phyloP scores from a whole-genome alignment of 2,329 filamentous ascomycete species.

The Apiospora malaysiana region DNA sequence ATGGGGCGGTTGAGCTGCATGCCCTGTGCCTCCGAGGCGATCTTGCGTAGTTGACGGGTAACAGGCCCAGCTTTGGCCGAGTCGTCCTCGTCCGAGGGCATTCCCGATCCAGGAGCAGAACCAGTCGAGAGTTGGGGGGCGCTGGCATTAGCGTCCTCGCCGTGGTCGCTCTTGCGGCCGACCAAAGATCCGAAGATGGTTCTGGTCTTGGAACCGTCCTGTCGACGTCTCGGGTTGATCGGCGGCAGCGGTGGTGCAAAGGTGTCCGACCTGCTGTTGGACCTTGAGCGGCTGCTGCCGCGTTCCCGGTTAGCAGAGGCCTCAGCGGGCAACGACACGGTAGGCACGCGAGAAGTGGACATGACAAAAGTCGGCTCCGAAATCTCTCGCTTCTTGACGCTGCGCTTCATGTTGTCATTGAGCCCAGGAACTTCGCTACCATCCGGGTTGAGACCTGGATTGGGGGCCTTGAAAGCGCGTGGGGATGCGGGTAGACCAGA shows the following conservation, averaged over 20 bases:
- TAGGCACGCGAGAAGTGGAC: slow-evolving; percentile 52
- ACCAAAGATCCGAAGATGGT: slow-evolving; percentile 46
- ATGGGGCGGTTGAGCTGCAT: slow-evolving; percentile 26
- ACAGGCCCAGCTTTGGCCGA: slow-evolving; percentile 38
- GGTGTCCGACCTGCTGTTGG: slow-evolving; percentile 43
- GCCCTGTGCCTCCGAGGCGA: slow-evolving; percentile 45
- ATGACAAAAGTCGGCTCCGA: slow-evolving; percentile 57
- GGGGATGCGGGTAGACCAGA: slow-evolving; percentile 39
- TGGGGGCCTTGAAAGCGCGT: slow-evolving; percentile 42
- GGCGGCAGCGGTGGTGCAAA: slow-evolving; percentile 60
- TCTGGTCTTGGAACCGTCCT: slow-evolving; percentile 45
- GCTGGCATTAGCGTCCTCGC: slow-evolving; percentile 37
- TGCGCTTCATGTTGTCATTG: slow-evolving; percentile 48
- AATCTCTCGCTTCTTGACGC: slow-evolving; percentile 54
- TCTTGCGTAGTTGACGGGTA: slow-evolving; percentile 50
- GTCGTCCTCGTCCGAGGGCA: slow-evolving; percentile 45
- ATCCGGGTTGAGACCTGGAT: slow-evolving; percentile 34
- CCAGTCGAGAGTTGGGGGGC: slow-evolving; percentile 35
- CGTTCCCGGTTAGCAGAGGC: slow-evolving; percentile 40
- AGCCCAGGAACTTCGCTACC: slow-evolving; percentile 36
- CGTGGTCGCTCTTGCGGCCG: slow-evolving; percentile 42
- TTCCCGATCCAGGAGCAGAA: slow-evolving; percentile 26
- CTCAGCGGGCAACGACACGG: slow-evolving; percentile 46
- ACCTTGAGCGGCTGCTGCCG: slow-evolving; percentile 46
- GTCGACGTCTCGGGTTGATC: slow-evolving; percentile 61